Base-by-base conservation (phyloP, 2,329 filamentous ascomycete genomes). In the Colletotrichum endophyticum region DNA sequence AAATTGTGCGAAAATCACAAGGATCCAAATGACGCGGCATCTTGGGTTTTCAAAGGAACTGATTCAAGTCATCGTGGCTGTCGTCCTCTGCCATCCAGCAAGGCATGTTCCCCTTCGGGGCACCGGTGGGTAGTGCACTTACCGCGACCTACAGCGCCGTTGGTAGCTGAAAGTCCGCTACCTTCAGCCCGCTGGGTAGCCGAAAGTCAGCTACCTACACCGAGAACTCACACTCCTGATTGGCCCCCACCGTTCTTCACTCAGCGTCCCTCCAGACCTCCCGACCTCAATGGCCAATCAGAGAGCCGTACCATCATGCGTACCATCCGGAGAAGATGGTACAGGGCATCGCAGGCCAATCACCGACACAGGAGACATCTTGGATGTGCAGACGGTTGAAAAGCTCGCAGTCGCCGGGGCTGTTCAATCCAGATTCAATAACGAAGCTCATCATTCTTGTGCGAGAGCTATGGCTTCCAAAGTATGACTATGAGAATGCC, bases 301-400 rank as follows among this genome's bases (percentile, higher is more conserved):
- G 53, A 56, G n/a, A 56, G 53, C 53, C 53, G 53, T 56, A 56
- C 53, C 53, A 56, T 0, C 53, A 56, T 56, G 53, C 19, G 53
- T 56, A 56, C 53, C 53, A 27, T 56, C 53, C 53, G 53, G 53
- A 56, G 53, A 56, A 56, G 5, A 56, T 56, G 53, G 53, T 56
- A 56, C 53, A 56, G 53, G 53, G 19, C 53, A 56, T 56, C 25
- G 11, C n/a, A 0, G 13, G 53, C 53, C n/a, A 25, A 56, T 56
- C 53, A 56, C 53, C 8, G n/a, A 56, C 53, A 27, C 34, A 16
- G 49, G 12, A 57, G 22, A 57, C 25, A 27, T 57, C 22, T 57
- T 57, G 53, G 53, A 56, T 22, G 53, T 15, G 25, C 22, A 57
- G 53, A 27, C 53, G 22, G 53, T 57, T 27, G 53, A 27, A 16